Base-by-base conservation (phyloP, 225 moss, liverwort and hornwort species). In the Marchantia polymorpha region DNA sequence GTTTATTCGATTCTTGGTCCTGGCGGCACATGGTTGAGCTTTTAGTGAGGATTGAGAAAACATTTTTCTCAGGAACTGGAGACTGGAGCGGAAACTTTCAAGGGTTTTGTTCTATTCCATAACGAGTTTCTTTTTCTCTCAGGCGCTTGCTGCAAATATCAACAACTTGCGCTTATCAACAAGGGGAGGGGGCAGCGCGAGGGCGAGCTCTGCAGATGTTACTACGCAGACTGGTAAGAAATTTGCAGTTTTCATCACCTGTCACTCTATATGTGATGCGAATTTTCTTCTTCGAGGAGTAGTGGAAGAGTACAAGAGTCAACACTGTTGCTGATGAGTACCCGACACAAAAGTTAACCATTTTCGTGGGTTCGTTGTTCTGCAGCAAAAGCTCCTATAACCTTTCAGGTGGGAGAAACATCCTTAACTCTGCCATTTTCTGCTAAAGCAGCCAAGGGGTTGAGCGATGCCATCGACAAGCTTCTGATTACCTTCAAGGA, bases 401-500 rank as follows among this genome's bases (percentile, higher is more conserved):
- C 94, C 7, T 76, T 96, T 47, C 94, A 97, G 81, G 86, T 97
- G 31, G 96, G 96, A 7, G 96, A 94, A 78, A 94, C 96, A 10
- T 91, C 94, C n/a, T 87, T 97, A 5, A 93, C 92, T 16, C 29
- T 97, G 65, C 94, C 94, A 10, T 97, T 97, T 76, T 97, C 96
- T 20, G 19, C 86, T 8, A 83, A 86, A 69, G 88, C 92, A n/a
- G 94, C 96, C 6, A 90, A 91, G 86, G 91, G 94, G 12, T 83
- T 97, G 60, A 93, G 88, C 82, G 81, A 83, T 14, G 92, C 94
- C 51, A 93, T 97, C 52, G 63, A 82, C n/a, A 89, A 87, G 29
- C 86, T 97, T 46, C 78, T 97, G 69, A 86, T 77, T 59, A 94
- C 93, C 0, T 97, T 97, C 80, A 94, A 92, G 86, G 94, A 97